These are phyloP conservation scores for Wickerhamomyces sp. DNA, from an alignment of 1,139 yeast species.

Conservation along the genomic window DNA sequence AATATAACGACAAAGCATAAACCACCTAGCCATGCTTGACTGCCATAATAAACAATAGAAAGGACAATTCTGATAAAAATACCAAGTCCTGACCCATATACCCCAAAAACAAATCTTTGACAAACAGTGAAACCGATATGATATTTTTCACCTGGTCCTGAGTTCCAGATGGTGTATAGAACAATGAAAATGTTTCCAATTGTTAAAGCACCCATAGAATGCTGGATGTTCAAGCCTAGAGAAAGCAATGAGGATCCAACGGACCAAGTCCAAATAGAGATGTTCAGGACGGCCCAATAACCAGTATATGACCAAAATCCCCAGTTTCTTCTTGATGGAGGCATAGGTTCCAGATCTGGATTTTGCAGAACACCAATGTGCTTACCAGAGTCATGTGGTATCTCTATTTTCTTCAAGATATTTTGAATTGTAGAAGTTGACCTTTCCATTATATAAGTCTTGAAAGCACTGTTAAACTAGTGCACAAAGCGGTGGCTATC, in stretches of 20 bases:
- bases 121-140: slow-evolving; percentile 29
- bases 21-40: slow-evolving; percentile 34
- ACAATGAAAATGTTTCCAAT: slow-evolving; percentile 27
- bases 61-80: slow-evolving; percentile 31
- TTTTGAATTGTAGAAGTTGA: not conserved
- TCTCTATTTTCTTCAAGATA: slow-evolving; percentile 16
- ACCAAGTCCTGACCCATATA: slow-evolving; percentile 31
- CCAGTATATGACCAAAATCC: slow-evolving; percentile 28
- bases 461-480: no score
- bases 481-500: no score
- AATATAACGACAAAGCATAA: slow-evolving; percentile 29
- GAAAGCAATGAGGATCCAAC: slow-evolving; percentile 28
- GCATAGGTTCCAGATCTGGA: slow-evolving; percentile 29
- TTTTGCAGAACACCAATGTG: slow-evolving; percentile 20
- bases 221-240: slow-evolving; percentile 28
- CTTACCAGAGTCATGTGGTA: slow-evolving; percentile 21
- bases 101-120: slow-evolving; percentile 29
- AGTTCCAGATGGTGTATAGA: slow-evolving; percentile 22
- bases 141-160: slow-evolving; percentile 27
- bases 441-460: no score
- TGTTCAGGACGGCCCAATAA: slow-evolving; percentile 28
- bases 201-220: slow-evolving; percentile 32
- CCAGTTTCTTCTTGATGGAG: slow-evolving; percentile 27
- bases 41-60: slow-evolving; percentile 31
- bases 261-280: slow-evolving; percentile 27